Base-by-base conservation (phyloP, 768 basidiomycete species). In the Phaeotremella skinneri region DNA sequence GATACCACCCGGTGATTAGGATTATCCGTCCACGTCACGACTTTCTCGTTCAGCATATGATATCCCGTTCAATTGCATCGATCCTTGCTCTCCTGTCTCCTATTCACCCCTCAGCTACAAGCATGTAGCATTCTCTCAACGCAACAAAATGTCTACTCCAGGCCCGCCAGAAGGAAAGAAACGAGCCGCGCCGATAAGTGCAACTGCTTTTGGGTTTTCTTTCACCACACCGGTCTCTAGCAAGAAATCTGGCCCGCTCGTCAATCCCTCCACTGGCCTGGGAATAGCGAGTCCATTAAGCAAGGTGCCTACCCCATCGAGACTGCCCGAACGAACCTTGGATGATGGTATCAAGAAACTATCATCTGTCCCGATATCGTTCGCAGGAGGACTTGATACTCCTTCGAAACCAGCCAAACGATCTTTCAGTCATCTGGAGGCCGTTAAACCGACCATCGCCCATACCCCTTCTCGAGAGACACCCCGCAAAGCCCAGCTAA, bases 141-240 rank as follows among this genome's bases (percentile, higher is more conserved):
- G n/a, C n/a, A n/a, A n/a, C n/a, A n/a, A n/a, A n/a, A 45, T 45
- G 43, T 45, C 43, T 14, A 45, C 43, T 14, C 43, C 43, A 45
- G 43, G 11, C 43, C 43, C 52, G n/a, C 16, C 52, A n/a, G 52
- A 34, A 7, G 42, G 26, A 21, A 25, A 32, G 25, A 62, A 64
- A 43, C 62, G 60, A 0, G 42, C 57, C 13, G 55, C 48, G 2
- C 58, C 61, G 0, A 62, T 66, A 34, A 54, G 58, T 16, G 60
- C 65, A 13, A 61, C 56, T 29, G 68, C 68, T 6, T 66, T 66
- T 51, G 31, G 49, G 32, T 66, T 69, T 55, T 62, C 64, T 3
- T 43, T 70, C 43, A 47, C 25, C 20, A 63, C 67, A 3, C 63
- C 62, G n/a, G 27, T 42, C n/a, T 30, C 34, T 47, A 53, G 55